Evolutionary conservation across 2,329 filamentous ascomycete genomes (phyloP), one percentile per base, ranked within the genome.

Genomic region (Thelonectria olida): DNA sequence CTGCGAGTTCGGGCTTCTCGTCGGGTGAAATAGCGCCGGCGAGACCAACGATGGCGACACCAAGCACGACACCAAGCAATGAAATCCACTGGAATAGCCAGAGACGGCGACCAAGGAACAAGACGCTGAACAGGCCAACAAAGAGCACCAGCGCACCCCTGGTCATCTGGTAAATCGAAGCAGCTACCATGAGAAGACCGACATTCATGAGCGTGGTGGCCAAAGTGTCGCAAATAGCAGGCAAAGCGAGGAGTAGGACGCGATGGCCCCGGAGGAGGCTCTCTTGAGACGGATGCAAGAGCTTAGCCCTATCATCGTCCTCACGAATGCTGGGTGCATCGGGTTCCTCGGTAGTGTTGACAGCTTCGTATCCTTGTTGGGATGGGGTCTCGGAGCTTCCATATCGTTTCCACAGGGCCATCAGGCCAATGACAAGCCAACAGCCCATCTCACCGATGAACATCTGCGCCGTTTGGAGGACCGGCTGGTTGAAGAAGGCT

Each of bases 91-190:
- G 96, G 81, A 95, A 97, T n/a, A 91, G 75, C 63, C 89, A 87
- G 31, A 99, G 84, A 68, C 88, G 90, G 48, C 93, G 88, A 71
- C 88, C 90, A 58, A 99, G 82, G 77, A 99, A 98, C 12, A 97
- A 72, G 25, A 99, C 94, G 73, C 93, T 97, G 80, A 99, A 97
- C 0, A 98, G 81, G 0, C 96, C 96, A 19, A 99, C 96, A 71
- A 99, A 99, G 7, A 99, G 84, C 3, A 99, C 95, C 41, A 99
- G 84, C 1, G 96, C 96, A 8, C 96, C 96, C 61, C 96, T 85
- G 1, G 95, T 98, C 96, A 99, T 99, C 80, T 99, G 96, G 79
- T 97, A 99, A 73, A 99, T 97, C 62, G 92, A 96, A 2, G 96
- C 93, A 12, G 92, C 96, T 22, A 98, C 94, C 75, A 98, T 94